Conservation (phyloP, 2,329 filamentous ascomycete species). For the Aplosporella prunicola region DNA sequence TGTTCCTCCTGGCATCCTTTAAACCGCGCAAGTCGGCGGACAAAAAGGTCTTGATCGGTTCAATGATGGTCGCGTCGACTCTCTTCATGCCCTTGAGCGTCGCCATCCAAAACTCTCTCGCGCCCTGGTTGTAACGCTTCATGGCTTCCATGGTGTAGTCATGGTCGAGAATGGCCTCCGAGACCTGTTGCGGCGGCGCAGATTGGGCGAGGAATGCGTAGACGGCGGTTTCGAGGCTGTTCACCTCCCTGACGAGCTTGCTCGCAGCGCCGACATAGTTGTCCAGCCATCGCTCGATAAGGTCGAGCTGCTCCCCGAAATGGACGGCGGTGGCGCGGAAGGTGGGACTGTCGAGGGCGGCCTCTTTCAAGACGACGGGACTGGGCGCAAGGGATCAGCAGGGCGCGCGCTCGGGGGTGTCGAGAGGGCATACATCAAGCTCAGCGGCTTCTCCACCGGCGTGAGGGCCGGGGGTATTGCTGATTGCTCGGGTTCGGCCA, state of each 20-base stretch:
- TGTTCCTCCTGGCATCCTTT: constrained; percentile 67
- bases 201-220: constrained; percentile 67
- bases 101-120: constrained; percentile 78
- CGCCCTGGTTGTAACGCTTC: constrained; percentile 73
- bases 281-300: constrained; percentile 86
- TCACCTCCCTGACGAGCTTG: constrained; percentile 55
- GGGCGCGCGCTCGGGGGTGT: background rate
- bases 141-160: constrained; percentile 88
- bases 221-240: constrained; percentile 68
- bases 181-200: constrained; percentile 61
- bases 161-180: constrained; percentile 82
- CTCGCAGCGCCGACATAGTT: constrained; percentile 54
- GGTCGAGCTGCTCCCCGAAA: constrained; percentile 85
- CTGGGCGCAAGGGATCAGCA: constrained; percentile 27
- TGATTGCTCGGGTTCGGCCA: constrained; percentile 26
- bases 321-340: constrained; percentile 82
- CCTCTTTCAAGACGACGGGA: constrained; percentile 85
- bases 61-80: constrained; percentile 66
- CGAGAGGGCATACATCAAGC: constrained; percentile 29
- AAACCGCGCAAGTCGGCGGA: constrained; percentile 71
- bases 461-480: constrained; percentile 22
- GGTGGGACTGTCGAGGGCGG: constrained; percentile 88
- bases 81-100: constrained; percentile 65
- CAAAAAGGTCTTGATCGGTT: constrained; percentile 74
- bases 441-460: constrained; percentile 32